Base-by-base conservation (phyloP, 2,329 filamentous ascomycete genomes). In the Acrocalymma vagum region DNA sequence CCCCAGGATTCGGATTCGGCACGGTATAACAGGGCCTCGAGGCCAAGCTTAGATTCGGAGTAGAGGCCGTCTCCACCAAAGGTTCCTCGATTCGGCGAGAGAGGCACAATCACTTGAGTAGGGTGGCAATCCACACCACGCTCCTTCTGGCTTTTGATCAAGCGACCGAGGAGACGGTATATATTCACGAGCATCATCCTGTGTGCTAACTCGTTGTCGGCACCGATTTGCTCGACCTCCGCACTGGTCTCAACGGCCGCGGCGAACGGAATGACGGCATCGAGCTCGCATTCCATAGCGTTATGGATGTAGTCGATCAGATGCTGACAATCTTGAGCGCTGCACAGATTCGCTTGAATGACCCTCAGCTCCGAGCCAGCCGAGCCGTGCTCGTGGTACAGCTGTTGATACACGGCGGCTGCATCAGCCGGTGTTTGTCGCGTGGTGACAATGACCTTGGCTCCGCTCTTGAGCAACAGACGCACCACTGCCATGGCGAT, bases 161-260 rank as follows among this genome's bases (percentile, higher is more conserved):
- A 10, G 51, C 77, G 42, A 55, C 92, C 92, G 38, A 96, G 79
- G 41, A 96, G 84, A 58, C 92, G 90, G 51, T 96, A 78, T 4
- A 96, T 78, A 73, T 96, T 96, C 62, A 92, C 96, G 66, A 96
- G 78, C 92, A 96, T 96, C 75, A 96, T 95, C 52, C 92, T 88
- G 71, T 96, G 93, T 53, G 92, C 92, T 47, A 96, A 83, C 76
- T 96, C 92, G 1, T 62, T 66, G 33, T 47, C 53, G 3, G 49
- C 51, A 3, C 72, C 67, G 3, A 73, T 56, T 13, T 67, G 62
- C 0, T 58, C 54, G 5, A 69, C 69, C 5, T 53, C 49, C 51
- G 92, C 90, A 33, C 93, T 92, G 58, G 95, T 95, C 38, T 74
- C 69, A 2, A 63, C 42, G 9, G 73, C 55, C 2, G 73, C 73